A percentile compares a stretch with the other conserved stretches of the same genome.
phyloP scores from a whole-genome alignment of 371 early-diverging fungal species.

The Circinella minor region DNA sequence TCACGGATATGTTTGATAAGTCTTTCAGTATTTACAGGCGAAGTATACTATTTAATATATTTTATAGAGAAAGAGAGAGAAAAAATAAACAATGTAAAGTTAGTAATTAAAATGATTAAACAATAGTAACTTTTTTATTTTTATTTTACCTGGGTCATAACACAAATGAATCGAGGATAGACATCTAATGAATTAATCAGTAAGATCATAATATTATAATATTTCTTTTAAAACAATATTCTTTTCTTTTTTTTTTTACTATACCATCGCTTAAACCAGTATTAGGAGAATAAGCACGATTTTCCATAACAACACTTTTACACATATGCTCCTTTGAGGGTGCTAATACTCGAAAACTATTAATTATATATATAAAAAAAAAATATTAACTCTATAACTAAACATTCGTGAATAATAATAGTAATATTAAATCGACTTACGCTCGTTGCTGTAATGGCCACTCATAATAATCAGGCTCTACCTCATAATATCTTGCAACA shows the following conservation, averaged over 20 bases:
- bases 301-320: constrained; percentile 83
- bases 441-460: constrained; percentile 78
- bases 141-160: constrained; percentile 61
- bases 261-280: constrained; percentile 8
- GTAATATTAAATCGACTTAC: constrained; percentile 27
- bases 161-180: constrained; percentile 55
- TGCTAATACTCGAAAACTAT: constrained; percentile 61
- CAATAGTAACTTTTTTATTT: no score
- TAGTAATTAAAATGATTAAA: no score
- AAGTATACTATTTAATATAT: constrained; percentile 55
- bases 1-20: constrained; percentile 68
- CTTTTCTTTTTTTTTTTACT: not conserved
- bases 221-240: no score
- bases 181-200: constrained; percentile 20
- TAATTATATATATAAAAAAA: no score
- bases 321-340: constrained; percentile 79
- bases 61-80: not conserved
- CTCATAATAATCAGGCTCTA: constrained; percentile 72
- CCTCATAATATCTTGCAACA: constrained; percentile 57
- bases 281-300: constrained; percentile 32
- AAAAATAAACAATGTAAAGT: no score
- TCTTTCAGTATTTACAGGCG: constrained; percentile 70
- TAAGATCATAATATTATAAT: not conserved
- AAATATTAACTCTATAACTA: no score
- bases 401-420: no score